Percentiles rank a stretch among this genome's conserved stretches.
phyloP scores from a whole-genome alignment of 495 filamentous ascomycete species.

The Penicillium cataractarum region DNA sequence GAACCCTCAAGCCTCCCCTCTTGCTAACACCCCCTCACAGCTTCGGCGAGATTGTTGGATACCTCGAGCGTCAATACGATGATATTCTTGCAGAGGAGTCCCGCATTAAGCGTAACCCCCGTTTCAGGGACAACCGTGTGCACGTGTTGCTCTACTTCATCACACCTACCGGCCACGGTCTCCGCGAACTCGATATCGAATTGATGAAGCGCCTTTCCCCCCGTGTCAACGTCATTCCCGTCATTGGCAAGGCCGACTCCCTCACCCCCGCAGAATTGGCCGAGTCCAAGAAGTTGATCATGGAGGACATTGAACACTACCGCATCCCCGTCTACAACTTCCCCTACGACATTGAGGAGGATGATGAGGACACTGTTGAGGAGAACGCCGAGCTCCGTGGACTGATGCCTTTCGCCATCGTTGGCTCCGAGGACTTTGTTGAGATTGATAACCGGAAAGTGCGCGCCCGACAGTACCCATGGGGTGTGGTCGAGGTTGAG shows the following conservation, averaged over 20 bases:
- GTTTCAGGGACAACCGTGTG: conserved; percentile 98
- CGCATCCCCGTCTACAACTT: conserved; percentile 99
- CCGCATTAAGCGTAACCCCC: conserved; percentile 99
- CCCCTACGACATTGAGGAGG: conserved; percentile 99
- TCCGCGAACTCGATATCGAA: conserved; percentile 98
- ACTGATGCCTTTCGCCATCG: conserved; percentile 98
- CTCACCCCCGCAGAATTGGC: conserved; percentile 95
- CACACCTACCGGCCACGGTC: conserved; percentile 95
- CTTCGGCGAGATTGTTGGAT: conserved; percentile 96
- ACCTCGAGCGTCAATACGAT: conserved; percentile 98
- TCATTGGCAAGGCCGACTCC: conserved; percentile 97
- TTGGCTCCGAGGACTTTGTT: conserved; percentile 92
- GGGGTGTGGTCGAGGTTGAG: conserved; percentile 98
- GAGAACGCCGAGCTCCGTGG: conserved; percentile 97
- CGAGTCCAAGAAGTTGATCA: conserved; percentile 98
- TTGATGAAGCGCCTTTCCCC: conserved; percentile 98
- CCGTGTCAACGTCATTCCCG: conserved; percentile 97
- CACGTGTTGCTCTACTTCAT: conserved; percentile 99
- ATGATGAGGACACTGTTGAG: conserved; percentile 98
- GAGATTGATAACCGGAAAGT: conserved; percentile 92
- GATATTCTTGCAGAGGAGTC: conserved; percentile 99
- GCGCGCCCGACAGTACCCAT: conserved; percentile 94
- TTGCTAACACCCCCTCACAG: conserved; percentile 51
- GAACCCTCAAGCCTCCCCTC: neutral
- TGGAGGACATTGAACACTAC: conserved; percentile 99